Evolutionary conservation across 73 alveolate genomes (phyloP).

Genomic region (Tetrahymena elliotti): DNA sequence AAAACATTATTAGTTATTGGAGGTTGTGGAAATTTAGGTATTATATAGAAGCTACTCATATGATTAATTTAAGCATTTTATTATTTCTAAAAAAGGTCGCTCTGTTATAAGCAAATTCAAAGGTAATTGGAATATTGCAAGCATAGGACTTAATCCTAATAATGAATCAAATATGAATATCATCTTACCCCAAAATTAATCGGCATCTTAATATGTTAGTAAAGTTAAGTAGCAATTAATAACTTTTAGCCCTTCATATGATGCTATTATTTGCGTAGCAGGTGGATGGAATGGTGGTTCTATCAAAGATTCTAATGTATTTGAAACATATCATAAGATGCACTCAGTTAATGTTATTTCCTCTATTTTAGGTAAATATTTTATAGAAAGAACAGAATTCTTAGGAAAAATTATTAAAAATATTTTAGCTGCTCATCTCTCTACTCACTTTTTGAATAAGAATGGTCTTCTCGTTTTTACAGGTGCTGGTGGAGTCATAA

Average conservation of each 20-base stretch:
- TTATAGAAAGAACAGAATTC: not conserved
- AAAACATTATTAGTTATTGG: not conserved
- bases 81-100: not conserved
- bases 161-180: not conserved
- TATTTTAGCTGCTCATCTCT: conserved; percentile 57
- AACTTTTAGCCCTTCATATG: conserved; percentile 10
- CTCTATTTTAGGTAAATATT: conserved; percentile 41
- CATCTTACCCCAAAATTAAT: not conserved
- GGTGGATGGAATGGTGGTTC: conserved; percentile 82
- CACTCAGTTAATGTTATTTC: conserved; percentile 49
- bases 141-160: not conserved
- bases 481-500: conserved; percentile 72
- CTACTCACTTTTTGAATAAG: conserved; percentile 47
- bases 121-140: not conserved
- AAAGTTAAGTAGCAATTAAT: not conserved
- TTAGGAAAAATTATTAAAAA: not conserved
- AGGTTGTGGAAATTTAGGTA: not conserved
- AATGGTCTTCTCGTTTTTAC: conserved; percentile 67
- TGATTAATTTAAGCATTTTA: not conserved
- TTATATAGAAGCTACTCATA: no score
- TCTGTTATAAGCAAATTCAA: not conserved
- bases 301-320: conserved; percentile 48
- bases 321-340: conserved; percentile 44
- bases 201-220: not conserved
- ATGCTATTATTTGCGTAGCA: conserved; percentile 67